Evolutionary conservation across 1,139 yeast genomes (phyloP), one percentile per base, ranked within the genome.

Genomic region (Yamadazyma aaseri): DNA sequence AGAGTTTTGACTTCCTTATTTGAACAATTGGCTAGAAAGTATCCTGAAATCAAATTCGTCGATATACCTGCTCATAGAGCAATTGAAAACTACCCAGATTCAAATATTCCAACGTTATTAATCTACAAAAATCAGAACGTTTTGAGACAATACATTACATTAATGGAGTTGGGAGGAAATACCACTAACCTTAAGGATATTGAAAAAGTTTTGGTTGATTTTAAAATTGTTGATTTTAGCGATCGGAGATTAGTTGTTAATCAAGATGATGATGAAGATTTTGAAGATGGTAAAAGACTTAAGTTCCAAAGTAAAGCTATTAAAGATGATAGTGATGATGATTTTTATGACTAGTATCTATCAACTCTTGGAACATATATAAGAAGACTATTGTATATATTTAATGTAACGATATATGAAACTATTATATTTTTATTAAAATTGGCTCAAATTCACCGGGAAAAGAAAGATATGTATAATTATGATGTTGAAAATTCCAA

Each of bases 61-160:
- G 96, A 92, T 47, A 92, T 92, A 33, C 84, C 86, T 10, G 96
- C 86, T 14, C 73, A 78, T 42, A 79, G 96, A 57, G 95, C 96
- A 39, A 85, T 90, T 44, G 97, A 90, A 51, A 80, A 82, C 53
- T 92, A 90, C 56, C 97, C 97, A 0, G 90, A 86, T 20, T 58
- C 75, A 26, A 90, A 86, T 60, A 85, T 96, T 50, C 99, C 99
- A 2, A 94, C 98, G 0, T 65, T 92, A 14, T 71, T 92, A 30
- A 75, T 94, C 2, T 92, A 92, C 56, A 76, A 76, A 50, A 76
- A 86, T 38, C 81, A 81, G 14, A 78, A 86, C 41, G 92, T 90
- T 6, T 62, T 81, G 18, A 84, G 81, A 53, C 97, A 90, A 56
- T 76, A 68, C 47, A 76, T 90, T 13, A 90, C 97, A 0, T 68